Evolutionary conservation across 305 asterid species (phyloP), one percentile per base, ranked within the genome.

Genomic region (Fraxinus greggii): DNA sequence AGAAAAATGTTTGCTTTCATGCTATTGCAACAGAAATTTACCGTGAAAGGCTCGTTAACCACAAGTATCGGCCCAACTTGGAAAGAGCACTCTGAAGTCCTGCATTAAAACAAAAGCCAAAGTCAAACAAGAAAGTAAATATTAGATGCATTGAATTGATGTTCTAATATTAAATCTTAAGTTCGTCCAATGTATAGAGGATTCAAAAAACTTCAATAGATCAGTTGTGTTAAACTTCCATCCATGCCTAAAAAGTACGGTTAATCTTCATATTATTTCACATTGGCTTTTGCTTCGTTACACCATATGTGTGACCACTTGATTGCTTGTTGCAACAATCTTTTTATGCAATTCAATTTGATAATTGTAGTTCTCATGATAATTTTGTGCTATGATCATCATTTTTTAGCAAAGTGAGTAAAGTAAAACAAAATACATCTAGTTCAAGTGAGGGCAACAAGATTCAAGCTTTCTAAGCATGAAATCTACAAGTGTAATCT

Each of bases 31-130:
- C 74, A 79, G 12, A 77, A 69, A 0, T 40, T 82, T 88, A 96
- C 98, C 92, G 95, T 92, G 84, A 96, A 96, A 77, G 99, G 97
- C 84, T 94, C 94, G 23, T 93, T 94, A 13, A 89, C 77, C 32
- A 94, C 86, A 5, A 96, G 89, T 59, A 96, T 86, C 0, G 99
- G 98, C 48, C 99, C 99, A 28, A 96, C 88, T 84, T 91, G 97
- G 82, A 94, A 94, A 7, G 97, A 86, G 89, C 98, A 94, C 28
- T 85, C 88, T 0, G 94, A 88, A 24, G 97, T 96, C 98, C 99
- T 95, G 89, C 85, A 84, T 36, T 69, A 45, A 59, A 28, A 32
- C 15, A 15, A 31, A 78, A 73, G 24, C 3, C 19, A 33, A 67
- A 77, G 78, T 21, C 21, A 77, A 78, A 9, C 78, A 73, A 78